Percentiles rank a stretch among this genome's conserved stretches.
These are phyloP conservation scores for Sphaerostilbella broomeana DNA, from an alignment of 2,329 filamentous ascomycete species.

Conservation along the genomic window DNA sequence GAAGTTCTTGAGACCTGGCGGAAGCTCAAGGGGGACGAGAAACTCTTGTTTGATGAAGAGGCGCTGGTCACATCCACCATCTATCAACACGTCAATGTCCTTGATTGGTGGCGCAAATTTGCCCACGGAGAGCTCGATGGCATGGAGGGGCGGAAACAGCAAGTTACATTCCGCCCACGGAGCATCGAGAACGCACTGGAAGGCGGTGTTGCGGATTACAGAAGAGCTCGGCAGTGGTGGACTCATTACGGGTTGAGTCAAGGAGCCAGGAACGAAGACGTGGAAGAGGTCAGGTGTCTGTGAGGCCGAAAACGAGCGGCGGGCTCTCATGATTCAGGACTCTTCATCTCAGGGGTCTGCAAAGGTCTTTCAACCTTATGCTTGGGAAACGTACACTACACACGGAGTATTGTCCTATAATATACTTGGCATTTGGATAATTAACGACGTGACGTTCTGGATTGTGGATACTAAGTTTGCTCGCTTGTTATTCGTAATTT, in stretches of 20 bases:
- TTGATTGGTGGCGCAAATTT: conserved; percentile 88
- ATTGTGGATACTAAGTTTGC: too few relatives aligned
- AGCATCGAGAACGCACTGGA: conserved; percentile 93
- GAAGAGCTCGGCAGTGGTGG: conserved; percentile 80
- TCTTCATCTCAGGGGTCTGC: not conserved
- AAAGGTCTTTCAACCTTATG: too few relatives aligned
- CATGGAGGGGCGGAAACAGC: conserved; percentile 51
- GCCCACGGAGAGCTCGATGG: conserved; percentile 48
- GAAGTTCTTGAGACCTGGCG: conserved; percentile 80
- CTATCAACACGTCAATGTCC: conserved; percentile 72
- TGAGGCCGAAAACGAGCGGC: too few relatives aligned
- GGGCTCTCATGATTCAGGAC: not conserved
- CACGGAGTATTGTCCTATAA: too few relatives aligned
- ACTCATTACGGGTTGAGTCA: conserved; percentile 74
- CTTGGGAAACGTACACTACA: too few relatives aligned
- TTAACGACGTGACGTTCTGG: too few relatives aligned
- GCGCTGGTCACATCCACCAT: conserved; percentile 83
- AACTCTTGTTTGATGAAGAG: conserved; percentile 71
- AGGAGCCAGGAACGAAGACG: conserved; percentile 76
- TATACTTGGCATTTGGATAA: too few relatives aligned
- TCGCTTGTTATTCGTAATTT: too few relatives aligned
- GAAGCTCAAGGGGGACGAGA: conserved; percentile 55
- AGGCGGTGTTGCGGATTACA: conserved; percentile 68
- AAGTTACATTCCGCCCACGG: conserved; percentile 89
- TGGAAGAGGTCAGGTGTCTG: conserved; percentile 76